phyloP scores from a whole-genome alignment of 441 rosid species.

The Syzygium malaccense region DNA sequence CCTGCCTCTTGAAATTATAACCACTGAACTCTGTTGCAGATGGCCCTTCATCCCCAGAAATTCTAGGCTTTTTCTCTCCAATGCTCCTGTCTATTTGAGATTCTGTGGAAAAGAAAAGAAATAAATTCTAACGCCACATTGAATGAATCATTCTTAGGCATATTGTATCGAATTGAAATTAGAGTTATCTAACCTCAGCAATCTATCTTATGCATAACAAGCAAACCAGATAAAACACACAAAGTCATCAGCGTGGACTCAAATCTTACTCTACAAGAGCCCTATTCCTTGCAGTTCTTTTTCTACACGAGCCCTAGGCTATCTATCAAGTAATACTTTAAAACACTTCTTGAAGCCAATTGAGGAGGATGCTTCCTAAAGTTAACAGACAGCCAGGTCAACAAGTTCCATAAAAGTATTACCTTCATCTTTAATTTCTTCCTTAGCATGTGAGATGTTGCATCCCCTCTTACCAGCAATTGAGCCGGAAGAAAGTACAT shows the following conservation, averaged over 20 bases:
- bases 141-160: background rate
- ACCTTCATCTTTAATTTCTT: conserved; percentile 70
- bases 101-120: conserved; percentile 30
- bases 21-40: conserved; percentile 75
- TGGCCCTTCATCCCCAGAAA: conserved; percentile 61
- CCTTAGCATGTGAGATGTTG: conserved; percentile 37
- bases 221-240: background rate
- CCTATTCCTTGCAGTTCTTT: background rate
- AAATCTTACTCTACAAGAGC: background rate
- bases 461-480: conserved; percentile 57
- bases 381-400: background rate
- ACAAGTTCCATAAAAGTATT: conserved; percentile 4
- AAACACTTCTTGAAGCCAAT: background rate
- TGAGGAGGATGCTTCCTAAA: background rate
- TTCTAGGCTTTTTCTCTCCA: conserved; percentile 82
- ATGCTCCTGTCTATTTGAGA: conserved; percentile 73
- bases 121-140: conserved; percentile 2
- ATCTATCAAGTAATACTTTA: background rate
- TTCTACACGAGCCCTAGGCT: background rate
- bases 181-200: background rate
- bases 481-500: conserved; percentile 34
- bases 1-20: conserved; percentile 86
- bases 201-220: background rate
- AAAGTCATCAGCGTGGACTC: background rate
- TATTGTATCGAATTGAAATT: background rate